A percentile compares a stretch with the other conserved stretches of the same genome.
Conservation (phyloP, 2,329 filamentous ascomycete species). For the Botrytis porri region DNA sequence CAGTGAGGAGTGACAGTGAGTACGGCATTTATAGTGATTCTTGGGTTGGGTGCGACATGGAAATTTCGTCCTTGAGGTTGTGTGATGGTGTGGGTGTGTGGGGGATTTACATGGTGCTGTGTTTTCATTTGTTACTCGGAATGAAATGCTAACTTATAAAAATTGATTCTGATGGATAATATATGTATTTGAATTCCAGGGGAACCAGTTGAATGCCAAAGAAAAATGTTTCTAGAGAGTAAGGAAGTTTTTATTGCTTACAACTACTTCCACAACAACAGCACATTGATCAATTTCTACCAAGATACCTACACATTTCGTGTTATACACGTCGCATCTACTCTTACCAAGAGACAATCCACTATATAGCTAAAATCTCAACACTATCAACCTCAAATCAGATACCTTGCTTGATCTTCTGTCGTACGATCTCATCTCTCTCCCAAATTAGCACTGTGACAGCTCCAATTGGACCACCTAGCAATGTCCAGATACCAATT, state of each 20-base stretch:
- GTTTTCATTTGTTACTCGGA: background rate
- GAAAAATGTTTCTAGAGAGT: background rate
- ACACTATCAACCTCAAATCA: conserved; percentile 20
- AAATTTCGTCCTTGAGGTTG: background rate
- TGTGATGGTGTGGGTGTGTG: background rate
- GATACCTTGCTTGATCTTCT: conserved; percentile 33
- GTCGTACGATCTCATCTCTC: conserved; percentile 43
- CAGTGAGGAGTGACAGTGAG: background rate
- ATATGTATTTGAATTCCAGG: background rate
- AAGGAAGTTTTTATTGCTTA: background rate
- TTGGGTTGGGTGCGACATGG: background rate
- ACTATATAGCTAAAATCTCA: conserved; percentile 1
- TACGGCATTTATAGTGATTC: background rate
- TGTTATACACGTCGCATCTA: background rate
- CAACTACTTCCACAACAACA: background rate
- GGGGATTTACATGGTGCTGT: background rate
- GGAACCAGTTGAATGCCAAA: no score
- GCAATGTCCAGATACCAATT: conserved; percentile 37
- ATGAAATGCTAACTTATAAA: background rate
- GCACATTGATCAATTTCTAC: background rate
- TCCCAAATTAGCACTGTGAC: conserved; percentile 48
- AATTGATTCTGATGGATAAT: background rate
- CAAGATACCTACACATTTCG: background rate
- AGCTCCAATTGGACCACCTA: conserved; percentile 46
- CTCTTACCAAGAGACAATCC: background rate